Evolutionary conservation across 1,284 basidiomycete species (phyloP), one percentile per base, ranked within the genome.

Genomic region (Trametes versicolor): DNA sequence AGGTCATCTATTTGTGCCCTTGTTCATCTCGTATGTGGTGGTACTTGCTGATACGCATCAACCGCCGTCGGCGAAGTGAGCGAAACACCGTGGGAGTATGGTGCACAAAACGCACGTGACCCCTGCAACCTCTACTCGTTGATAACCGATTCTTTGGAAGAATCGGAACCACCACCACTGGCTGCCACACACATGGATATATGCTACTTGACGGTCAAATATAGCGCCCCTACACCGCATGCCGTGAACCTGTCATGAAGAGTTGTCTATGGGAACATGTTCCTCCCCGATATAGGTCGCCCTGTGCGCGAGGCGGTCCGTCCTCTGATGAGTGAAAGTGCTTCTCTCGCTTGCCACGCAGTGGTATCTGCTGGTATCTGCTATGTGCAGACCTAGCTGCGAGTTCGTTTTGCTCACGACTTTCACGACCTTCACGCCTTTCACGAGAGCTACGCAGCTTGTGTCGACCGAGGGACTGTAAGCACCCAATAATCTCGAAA

Each of bases 201-300:
- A 48, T 48, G 17, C 45, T 25, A 25, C 4, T 9, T 17, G 6
- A 3, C 23, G 23, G 12, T 4, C 19, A 19, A n/a, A 2, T 43
- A 4, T 7, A 19, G 19, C 15, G 19, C 41, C 3, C 19, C 17
- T n/a, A 19, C 29, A 32, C 3, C 39, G 13, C 39, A n/a, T 41
- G 12, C 39, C 13, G 13, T 15, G 6, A 49, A 15, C n/a, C 47
- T 34, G 8, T 19, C 29, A 19, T 12, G 43, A 39, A 27, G 29
- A 4, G 21, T 27, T 15, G 25, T 15, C 34, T 32, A 55, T 61
- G 62, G 48, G 64, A 69, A 59, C 43, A 25, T 27, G 32, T 39
- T 32, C n/a, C 37, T 21, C 54, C 67, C 67, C 67, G 62, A 69
- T 69, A 62, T 69, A 62, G 67, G 62, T 60, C 25, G 60, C 59